These are phyloP conservation scores for Strobilomyces dryophilus DNA, from an alignment of 768 basidiomycete species.

Conservation along the genomic window DNA sequence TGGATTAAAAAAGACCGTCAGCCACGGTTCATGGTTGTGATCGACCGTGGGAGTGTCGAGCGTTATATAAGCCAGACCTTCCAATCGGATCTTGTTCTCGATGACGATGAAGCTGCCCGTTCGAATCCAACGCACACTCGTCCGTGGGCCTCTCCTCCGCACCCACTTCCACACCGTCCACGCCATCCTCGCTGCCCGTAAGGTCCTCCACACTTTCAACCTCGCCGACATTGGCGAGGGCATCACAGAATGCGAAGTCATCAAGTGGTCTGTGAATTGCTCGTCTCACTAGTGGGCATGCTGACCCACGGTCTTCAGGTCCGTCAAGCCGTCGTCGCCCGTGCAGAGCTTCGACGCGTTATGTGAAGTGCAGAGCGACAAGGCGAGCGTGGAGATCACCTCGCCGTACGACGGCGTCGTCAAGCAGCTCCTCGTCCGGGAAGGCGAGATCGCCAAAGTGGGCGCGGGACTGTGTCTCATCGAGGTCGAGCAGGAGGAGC, in stretches of 20 bases:
- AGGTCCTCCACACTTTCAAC: conserved; percentile 58
- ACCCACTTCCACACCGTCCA: conserved; percentile 36
- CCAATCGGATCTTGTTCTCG: conserved; percentile 4
- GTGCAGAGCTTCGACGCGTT: conserved; percentile 67
- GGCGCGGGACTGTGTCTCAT: conserved; percentile 75
- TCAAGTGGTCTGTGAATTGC: conserved; percentile 64
- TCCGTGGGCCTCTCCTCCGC: conserved; percentile 27
- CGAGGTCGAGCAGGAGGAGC: conserved; percentile 64
- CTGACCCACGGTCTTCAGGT: conserved; percentile 42
- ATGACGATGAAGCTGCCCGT: conserved; percentile 8
- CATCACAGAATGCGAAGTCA: conserved; percentile 86
- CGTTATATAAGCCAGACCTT: conserved; percentile 1
- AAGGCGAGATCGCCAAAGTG: conserved; percentile 82
- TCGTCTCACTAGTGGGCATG: conserved; percentile 6
- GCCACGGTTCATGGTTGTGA: too few relatives aligned
- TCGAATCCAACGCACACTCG: conserved; percentile 18
- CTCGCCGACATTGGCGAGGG: conserved; percentile 88
- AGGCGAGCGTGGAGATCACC: conserved; percentile 88
- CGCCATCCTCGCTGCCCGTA: conserved; percentile 30
- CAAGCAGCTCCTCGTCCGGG: conserved; percentile 66
- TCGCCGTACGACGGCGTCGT: conserved; percentile 79
- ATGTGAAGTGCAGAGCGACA: conserved; percentile 88
- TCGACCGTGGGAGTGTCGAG: background rate
- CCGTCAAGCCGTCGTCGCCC: conserved; percentile 45
- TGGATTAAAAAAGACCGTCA: too few relatives aligned